phyloP scores from a whole-genome alignment of 23 red algal genomes.

The Chondrus crispus region DNA sequence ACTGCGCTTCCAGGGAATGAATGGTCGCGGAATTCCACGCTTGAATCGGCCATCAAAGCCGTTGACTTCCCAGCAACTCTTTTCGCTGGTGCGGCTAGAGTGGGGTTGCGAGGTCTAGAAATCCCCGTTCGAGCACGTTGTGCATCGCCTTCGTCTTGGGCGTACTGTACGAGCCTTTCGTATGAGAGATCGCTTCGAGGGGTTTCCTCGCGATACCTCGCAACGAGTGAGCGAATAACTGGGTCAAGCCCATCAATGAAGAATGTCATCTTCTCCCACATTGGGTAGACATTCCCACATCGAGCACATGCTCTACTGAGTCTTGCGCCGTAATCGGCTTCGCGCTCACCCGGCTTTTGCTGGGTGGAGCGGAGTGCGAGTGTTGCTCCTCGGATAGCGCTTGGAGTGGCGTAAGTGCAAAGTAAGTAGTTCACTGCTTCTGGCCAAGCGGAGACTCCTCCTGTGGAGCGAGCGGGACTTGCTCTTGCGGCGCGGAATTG shows the following conservation, averaged over 20 bases:
- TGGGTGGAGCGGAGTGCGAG: background rate
- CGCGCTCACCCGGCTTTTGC: background rate
- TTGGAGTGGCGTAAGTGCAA: background rate
- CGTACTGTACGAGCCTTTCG: background rate
- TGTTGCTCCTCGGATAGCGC: background rate
- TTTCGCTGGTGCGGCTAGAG: too few relatives aligned
- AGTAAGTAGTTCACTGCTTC: constrained; percentile 40
- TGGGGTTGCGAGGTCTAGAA: too few relatives aligned
- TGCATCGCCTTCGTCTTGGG: background rate
- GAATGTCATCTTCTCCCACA: background rate
- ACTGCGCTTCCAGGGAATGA: too few relatives aligned
- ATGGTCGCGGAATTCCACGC: too few relatives aligned
- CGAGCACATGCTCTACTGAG: background rate
- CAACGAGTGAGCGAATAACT: background rate
- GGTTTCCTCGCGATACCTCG: background rate
- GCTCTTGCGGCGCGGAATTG: too few relatives aligned
- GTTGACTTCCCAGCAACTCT: too few relatives aligned
- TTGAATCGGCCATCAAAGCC: too few relatives aligned
- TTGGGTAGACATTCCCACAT: constrained; percentile 8
- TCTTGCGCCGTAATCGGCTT: background rate
- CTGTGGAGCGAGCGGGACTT: too few relatives aligned
- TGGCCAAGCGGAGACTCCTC: constrained; percentile 28
- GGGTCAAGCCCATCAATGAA: constrained; percentile 5
- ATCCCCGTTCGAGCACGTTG: background rate
- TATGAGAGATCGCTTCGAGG: background rate